Base-by-base conservation (phyloP, 2,329 filamentous ascomycete genomes). In the Penicillium sp. region DNA sequence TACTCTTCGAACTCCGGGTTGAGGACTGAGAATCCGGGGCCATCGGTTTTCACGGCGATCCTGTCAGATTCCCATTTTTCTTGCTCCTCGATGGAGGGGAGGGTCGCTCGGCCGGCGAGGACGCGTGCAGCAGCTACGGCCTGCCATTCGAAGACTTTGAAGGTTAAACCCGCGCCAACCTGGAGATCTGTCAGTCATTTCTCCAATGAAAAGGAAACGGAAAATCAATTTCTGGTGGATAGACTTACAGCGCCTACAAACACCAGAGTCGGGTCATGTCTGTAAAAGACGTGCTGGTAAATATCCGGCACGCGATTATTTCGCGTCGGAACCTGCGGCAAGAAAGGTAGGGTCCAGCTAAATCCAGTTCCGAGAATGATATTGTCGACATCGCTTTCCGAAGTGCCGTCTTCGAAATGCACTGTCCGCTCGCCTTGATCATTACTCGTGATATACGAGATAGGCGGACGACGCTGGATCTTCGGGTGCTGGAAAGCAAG, bases 61-160 rank as follows among this genome's bases (percentile, higher is more conserved):
- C 82, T 70, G 2, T 82, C 76, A 2, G 62, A 58, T 57, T 86
- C 83, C 83, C 83, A 86, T 16, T 58, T 63, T 29, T 69, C 59
- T 70, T 81, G 80, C 46, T 78, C 78, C 11, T 70, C 67, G 0
- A 68, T 18, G 0, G 75, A 55, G 0, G 83, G 83, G 1, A 85
- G 65, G 0, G 56, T 66, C 0, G 75, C 76, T 1, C 80, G 72
- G 0, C 80, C 80, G 0, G 82, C 77, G 0, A 86, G 71, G 2
- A 83, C 65, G 0, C 82, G 72, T 1, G 83, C 82, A 0, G 78
- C 80, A 1, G 80, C 73, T 0, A 86, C 82, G 6, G 82, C 81
- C 59, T 86, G 83, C 80, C 81, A 86, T 66, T 86, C 83, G 47
- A 84, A 86, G 27, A 86, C 76, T 61, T 83, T 84, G 69, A 87